phyloP scores from a whole-genome alignment of 2,329 filamentous ascomycete species.

The Pyrenophora seminiperda region DNA sequence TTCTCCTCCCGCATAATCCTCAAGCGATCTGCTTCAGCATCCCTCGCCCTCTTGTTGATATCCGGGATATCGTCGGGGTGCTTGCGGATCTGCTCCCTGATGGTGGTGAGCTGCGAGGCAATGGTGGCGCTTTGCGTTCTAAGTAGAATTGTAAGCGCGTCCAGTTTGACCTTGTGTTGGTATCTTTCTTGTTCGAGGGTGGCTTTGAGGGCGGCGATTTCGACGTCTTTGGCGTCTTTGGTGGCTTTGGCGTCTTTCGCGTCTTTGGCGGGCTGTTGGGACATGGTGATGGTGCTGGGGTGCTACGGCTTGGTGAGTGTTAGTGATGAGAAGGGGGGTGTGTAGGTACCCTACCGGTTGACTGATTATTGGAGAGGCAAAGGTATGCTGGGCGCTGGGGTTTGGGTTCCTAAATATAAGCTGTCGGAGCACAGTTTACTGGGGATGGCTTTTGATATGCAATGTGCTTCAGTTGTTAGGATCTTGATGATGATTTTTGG shows the following conservation, averaged over 20 bases:
- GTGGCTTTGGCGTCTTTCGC: not conserved
- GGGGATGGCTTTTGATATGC: no score
- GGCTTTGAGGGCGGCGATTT: not conserved
- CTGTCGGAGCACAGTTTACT: no score
- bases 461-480: no score
- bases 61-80: not conserved
- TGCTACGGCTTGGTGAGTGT: no score
- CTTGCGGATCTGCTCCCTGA: not conserved
- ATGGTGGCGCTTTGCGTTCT: not conserved
- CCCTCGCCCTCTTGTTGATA: not conserved
- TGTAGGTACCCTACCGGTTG: no score
- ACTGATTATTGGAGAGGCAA: no score
- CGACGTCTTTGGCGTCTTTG: not conserved
- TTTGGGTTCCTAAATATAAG: no score
- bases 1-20: not conserved
- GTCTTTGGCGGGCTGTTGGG: not conserved
- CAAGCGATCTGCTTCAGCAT: not conserved
- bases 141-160: not conserved
- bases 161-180: not conserved
- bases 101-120: not conserved
- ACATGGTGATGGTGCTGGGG: not conserved
- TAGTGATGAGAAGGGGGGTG: no score
- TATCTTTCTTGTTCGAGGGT: not conserved
- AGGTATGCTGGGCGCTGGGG: no score
- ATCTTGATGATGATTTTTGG: no score